These are phyloP conservation scores for Wallacemonas sp. DNA, from an alignment of 208 protist genomes.

Conservation along the genomic window DNA sequence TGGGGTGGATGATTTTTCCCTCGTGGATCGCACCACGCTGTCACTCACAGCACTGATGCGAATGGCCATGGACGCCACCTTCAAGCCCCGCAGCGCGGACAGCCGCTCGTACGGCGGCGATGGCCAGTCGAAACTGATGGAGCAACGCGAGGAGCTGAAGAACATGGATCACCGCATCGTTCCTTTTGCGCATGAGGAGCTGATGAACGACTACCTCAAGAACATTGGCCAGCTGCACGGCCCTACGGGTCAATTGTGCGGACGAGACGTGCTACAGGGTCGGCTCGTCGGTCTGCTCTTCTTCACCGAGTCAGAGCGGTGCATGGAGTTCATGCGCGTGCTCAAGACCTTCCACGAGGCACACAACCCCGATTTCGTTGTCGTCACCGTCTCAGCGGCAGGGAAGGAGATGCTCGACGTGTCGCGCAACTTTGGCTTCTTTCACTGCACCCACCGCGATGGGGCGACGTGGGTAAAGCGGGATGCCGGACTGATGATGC, in stretches of 20 bases:
- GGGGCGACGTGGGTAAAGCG: slow-evolving; percentile 73
- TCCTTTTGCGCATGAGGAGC: slow-evolving; percentile 59
- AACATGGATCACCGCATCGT: slow-evolving; percentile 65
- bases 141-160: slow-evolving; percentile 76
- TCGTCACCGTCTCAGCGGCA: slow-evolving; percentile 64
- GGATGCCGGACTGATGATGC: slow-evolving; percentile 58
- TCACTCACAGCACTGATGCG: slow-evolving; percentile 52
- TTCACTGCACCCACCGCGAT: slow-evolving; percentile 71
- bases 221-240: slow-evolving; percentile 49
- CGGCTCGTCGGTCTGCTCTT: slow-evolving; percentile 77
- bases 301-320: slow-evolving; percentile 78
- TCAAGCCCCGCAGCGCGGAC: slow-evolving; percentile 67
- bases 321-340: slow-evolving; percentile 59
- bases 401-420: slow-evolving; percentile 73
- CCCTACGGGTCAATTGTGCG: slow-evolving; percentile 47
- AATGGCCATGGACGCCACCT: slow-evolving; percentile 57
- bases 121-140: slow-evolving; percentile 45
- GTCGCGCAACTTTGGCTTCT: slow-evolving; percentile 73
- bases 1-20: slow-evolving; percentile 56
- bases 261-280: slow-evolving; percentile 61
- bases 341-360: slow-evolving; percentile 47
- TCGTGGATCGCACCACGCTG: slow-evolving; percentile 49
- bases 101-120: slow-evolving; percentile 67
- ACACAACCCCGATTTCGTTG: slow-evolving; percentile 72
- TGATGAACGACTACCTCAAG: slow-evolving; percentile 70